Evolutionary conservation across 768 basidiomycete species (phyloP).

Genomic region (Lactarius psammicola): DNA sequence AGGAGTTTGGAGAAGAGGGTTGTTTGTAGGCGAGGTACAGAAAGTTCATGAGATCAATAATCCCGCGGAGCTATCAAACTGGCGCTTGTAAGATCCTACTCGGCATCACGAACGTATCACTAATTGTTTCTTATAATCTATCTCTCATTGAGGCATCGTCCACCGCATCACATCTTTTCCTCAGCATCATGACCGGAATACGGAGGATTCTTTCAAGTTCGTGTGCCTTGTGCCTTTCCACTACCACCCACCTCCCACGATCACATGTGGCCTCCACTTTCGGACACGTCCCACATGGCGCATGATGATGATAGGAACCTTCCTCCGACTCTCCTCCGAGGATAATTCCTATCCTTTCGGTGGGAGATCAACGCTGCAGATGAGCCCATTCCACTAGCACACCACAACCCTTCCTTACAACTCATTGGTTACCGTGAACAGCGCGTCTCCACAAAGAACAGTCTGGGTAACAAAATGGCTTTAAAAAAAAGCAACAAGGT

Average conservation of each 20-base stretch:
- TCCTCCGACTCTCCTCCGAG: no score
- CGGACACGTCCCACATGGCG: no score
- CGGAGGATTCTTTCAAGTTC: not conserved
- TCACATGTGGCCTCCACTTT: not conserved
- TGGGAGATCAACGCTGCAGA: no score
- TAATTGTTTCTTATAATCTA: not conserved
- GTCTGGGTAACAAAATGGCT: not conserved
- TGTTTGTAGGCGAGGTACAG: not conserved
- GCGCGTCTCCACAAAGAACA: not conserved
- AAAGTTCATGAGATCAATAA: not conserved
- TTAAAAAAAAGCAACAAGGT: not conserved
- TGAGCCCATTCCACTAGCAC: no score
- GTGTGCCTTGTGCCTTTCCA: not conserved
- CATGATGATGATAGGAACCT: no score
- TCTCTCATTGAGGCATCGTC: not conserved
- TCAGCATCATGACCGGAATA: not conserved
- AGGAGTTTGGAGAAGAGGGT: constrained; percentile 1
- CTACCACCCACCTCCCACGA: not conserved
- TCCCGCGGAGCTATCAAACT: constrained; percentile 13
- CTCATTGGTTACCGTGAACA: not conserved
- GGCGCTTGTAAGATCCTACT: not conserved
- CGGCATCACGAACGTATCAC: not conserved
- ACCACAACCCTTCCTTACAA: no score
- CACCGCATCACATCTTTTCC: not conserved
- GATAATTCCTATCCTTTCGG: no score